Conservation (phyloP, 2,329 filamentous ascomycete genomes). For the Pestalotiopsis sp. region DNA sequence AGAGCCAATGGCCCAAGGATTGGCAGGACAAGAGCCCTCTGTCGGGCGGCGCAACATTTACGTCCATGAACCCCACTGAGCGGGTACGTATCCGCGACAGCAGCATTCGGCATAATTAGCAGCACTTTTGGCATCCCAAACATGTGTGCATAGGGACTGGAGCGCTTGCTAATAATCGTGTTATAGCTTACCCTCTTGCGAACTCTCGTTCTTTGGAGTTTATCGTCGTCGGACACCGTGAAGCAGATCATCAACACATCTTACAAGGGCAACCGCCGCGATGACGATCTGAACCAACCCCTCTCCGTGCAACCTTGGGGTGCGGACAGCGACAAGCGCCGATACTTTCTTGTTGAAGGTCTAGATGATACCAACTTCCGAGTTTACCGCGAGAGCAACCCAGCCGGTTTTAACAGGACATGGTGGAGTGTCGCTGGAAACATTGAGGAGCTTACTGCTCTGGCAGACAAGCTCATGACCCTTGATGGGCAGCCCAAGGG, state of each 20-base stretch:
- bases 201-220: constrained; percentile 82
- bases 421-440: constrained; percentile 93
- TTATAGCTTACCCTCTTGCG: constrained; percentile 76
- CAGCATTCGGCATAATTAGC: background rate
- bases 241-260: constrained; percentile 80
- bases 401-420: constrained; percentile 69
- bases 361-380: constrained; percentile 92
- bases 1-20: constrained; percentile 80
- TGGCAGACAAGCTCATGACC: constrained; percentile 75
- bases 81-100: constrained; percentile 58
- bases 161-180: constrained; percentile 16
- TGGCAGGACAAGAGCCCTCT: constrained; percentile 87
- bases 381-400: constrained; percentile 91
- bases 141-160: background rate
- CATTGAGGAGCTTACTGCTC: constrained; percentile 78
- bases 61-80: constrained; percentile 77
- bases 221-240: constrained; percentile 83
- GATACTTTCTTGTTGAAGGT: constrained; percentile 93
- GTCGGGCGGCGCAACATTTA: constrained; percentile 77
- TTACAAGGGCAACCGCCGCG: constrained; percentile 85
- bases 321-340: constrained; percentile 82
- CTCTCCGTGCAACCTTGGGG: constrained; percentile 91
- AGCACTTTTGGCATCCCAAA: background rate
- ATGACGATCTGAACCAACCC: constrained; percentile 78
- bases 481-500: constrained; percentile 81